Evolutionary conservation across 768 basidiomycete genomes (phyloP), one percentile per base, ranked within the genome.

Genomic region (Mycena rosella): DNA sequence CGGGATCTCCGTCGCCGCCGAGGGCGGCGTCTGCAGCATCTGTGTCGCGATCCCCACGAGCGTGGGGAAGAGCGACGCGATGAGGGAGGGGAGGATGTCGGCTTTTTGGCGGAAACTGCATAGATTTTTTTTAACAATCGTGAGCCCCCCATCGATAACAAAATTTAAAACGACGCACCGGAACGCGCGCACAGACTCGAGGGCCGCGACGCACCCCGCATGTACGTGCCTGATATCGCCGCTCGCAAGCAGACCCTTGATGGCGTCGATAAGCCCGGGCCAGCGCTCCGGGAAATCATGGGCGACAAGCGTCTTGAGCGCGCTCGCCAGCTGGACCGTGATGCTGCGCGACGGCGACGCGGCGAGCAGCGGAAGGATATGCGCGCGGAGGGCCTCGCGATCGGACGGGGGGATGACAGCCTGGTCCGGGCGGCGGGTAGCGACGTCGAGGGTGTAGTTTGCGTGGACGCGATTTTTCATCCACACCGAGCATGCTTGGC

Each of bases 401-500:
- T 96, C 96, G 2, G 90, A 86, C 32, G 78, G 74, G 3, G 87
- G 80, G 77, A 96, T 91, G 59, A 88, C 83, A 32, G 78, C 79
- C 51, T 87, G 87, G 74, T 95, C 92, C 0, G 90, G 83, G 32
- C 89, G 87, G 57, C 85, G 77, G 32, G 62, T 63, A 36, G 75
- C 68, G 52, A 78, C 71, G 64, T 89, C 87, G 73, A 88, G 73
- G 68, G 84, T 77, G 76, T 95, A 96, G 22, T 85, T 85, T 7
- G 84, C 83, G 62, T 87, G 86, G 66, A 96, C 88, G 73, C 96
- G 91, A 78, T 97, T 97, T 81, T 97, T 97, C 74, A 96, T 84
- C 87, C 91, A 97, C 24, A 97, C 93, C 17, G 91, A 86, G 71
- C 92, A 91, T 0, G 95, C 91, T 74, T 96, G 94, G 44, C 94